A percentile compares a stretch with the other conserved stretches of the same genome.
phyloP scores from a whole-genome alignment of 1,284 basidiomycete species.

The Cutaneotrichosporon sp. region DNA sequence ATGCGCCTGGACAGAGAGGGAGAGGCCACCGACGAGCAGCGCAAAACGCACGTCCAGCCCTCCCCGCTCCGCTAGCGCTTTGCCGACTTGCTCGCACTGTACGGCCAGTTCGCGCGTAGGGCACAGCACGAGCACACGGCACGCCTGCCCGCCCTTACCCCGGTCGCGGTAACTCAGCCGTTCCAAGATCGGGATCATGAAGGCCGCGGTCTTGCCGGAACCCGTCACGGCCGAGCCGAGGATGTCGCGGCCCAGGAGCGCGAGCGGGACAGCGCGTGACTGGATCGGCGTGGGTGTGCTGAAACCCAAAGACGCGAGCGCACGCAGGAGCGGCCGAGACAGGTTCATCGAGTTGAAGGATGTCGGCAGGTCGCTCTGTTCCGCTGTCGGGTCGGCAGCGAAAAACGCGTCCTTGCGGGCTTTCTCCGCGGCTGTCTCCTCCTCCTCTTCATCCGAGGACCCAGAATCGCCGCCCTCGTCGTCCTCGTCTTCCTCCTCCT shows the following conservation, averaged over 20 bases:
- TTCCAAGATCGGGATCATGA: conserved; percentile 89
- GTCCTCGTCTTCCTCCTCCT: conserved; percentile 48
- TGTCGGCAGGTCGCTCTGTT: conserved; percentile 46
- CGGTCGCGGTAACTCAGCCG: conserved; percentile 83
- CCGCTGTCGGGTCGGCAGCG: conserved; percentile 51
- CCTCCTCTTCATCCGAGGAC: conserved; percentile 46
- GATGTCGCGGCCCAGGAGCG: conserved; percentile 87
- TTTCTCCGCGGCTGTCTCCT: conserved; percentile 64
- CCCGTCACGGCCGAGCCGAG: conserved; percentile 93
- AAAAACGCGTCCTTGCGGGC: conserved; percentile 83
- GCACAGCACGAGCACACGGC: conserved; percentile 85
- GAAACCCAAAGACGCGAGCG: conserved; percentile 75
- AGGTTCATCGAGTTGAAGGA: conserved; percentile 83
- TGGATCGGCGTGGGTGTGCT: conserved; percentile 91
- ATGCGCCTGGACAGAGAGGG: conserved; percentile 82
- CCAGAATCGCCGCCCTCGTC: conserved; percentile 27
- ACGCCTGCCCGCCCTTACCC: conserved; percentile 72
- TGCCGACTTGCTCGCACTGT: conserved; percentile 87
- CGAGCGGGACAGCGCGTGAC: conserved; percentile 83
- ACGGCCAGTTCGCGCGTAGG: conserved; percentile 92
- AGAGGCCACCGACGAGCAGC: conserved; percentile 87
- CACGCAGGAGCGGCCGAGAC: conserved; percentile 81
- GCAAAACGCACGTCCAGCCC: conserved; percentile 86
- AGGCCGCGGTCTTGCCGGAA: conserved; percentile 94
- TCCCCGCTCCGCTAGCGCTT: conserved; percentile 62